These are phyloP conservation scores for Stenocarpella maydis DNA, from an alignment of 2,329 filamentous ascomycete species.

Conservation along the genomic window DNA sequence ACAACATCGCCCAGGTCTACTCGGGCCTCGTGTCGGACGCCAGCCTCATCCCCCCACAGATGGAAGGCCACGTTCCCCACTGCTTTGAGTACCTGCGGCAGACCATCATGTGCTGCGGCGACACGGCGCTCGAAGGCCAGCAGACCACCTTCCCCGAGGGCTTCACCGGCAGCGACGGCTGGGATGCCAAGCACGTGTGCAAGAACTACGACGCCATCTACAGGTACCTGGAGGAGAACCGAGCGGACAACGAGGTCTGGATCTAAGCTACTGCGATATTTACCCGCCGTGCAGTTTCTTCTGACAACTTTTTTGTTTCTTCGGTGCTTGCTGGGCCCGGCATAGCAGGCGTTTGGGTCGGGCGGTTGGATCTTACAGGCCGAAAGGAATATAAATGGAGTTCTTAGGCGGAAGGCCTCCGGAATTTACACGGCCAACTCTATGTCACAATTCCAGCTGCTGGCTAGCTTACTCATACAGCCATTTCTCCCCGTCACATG, in stretches of 20 bases:
- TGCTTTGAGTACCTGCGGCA: constrained; percentile 51
- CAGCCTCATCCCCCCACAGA: constrained; percentile 42
- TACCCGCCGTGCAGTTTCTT: background rate
- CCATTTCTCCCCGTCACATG: background rate
- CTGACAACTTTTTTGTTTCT: background rate
- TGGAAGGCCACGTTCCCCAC: constrained; percentile 49
- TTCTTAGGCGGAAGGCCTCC: background rate
- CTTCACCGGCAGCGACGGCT: constrained; percentile 51
- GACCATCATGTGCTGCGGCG: constrained; percentile 46
- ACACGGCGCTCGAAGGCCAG: constrained; percentile 47
- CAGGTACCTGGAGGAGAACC: constrained; percentile 45
- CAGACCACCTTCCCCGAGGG: constrained; percentile 50
- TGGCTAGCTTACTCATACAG: background rate
- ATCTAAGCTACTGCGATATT: constrained; percentile 42
- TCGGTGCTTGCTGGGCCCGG: background rate
- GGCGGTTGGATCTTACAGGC: background rate
- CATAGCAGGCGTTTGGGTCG: constrained; percentile 13
- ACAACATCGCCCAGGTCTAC: constrained; percentile 49
- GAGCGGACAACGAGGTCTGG: constrained; percentile 48
- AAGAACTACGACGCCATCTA: constrained; percentile 49
- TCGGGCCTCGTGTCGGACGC: constrained; percentile 43
- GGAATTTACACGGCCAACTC: background rate
- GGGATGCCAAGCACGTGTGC: constrained; percentile 54
- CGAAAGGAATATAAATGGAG: background rate
- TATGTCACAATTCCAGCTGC: background rate